A percentile compares a stretch with the other conserved stretches of the same genome.
Conservation (phyloP, 768 basidiomycete genomes). For the Amanita jacksonii region DNA sequence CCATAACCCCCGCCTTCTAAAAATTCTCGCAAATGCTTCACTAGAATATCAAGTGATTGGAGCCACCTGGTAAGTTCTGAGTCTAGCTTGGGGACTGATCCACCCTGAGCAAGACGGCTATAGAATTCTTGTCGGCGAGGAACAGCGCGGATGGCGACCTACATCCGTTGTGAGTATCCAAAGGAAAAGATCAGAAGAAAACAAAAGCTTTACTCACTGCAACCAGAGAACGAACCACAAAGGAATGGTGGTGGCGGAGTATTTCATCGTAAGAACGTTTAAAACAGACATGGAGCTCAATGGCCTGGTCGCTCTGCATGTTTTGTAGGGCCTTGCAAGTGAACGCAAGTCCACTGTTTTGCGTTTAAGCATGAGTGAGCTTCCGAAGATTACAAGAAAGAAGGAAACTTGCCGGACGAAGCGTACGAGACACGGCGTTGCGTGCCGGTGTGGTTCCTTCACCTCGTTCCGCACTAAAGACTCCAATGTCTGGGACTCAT, state of each 20-base stretch:
- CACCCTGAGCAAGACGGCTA: slow-evolving; percentile 48
- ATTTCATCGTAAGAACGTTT: slow-evolving; percentile 61
- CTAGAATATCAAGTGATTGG: slow-evolving; percentile 41
- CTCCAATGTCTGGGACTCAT: slow-evolving; percentile 49
- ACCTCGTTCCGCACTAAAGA: slow-evolving; percentile 44
- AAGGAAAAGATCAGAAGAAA: too few relatives aligned
- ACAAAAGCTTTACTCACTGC: slow-evolving; percentile 29
- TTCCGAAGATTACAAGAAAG: too few relatives aligned
- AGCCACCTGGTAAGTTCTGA: slow-evolving; percentile 53
- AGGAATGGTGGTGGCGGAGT: slow-evolving; percentile 56
- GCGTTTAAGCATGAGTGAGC: background rate
- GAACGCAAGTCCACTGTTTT: slow-evolving; percentile 52
- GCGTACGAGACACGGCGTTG: slow-evolving; percentile 53
- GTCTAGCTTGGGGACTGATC: slow-evolving; percentile 43
- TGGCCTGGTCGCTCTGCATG: slow-evolving; percentile 42
- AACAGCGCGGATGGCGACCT: slow-evolving; percentile 53
- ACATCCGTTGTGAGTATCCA: slow-evolving; percentile 5
- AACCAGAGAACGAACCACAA: slow-evolving; percentile 56
- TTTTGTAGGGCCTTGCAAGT: slow-evolving; percentile 59
- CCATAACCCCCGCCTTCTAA: slow-evolving; percentile 46
- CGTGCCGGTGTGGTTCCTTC: slow-evolving; percentile 32
- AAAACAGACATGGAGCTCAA: slow-evolving; percentile 61
- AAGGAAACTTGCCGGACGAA: slow-evolving; percentile 44
- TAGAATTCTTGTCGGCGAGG: slow-evolving; percentile 58
- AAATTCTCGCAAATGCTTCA: slow-evolving; percentile 40